Percentiles rank a stretch among this genome's conserved stretches.
Evolutionary conservation across 2,329 filamentous ascomycete species (phyloP).

Genomic region (Podosphaera aphanis): DNA sequence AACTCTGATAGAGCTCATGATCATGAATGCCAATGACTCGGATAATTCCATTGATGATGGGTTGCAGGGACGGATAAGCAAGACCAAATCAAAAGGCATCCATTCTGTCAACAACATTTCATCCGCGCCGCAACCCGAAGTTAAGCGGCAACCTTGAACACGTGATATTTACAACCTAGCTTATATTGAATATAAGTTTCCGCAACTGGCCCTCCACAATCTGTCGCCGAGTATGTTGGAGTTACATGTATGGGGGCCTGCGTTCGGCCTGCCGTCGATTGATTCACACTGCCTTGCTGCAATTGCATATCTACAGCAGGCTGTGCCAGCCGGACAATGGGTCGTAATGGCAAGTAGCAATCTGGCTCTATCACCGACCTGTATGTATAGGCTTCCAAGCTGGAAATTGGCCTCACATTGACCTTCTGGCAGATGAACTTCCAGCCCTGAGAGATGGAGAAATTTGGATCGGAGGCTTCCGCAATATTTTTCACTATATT

Average conservation of each 20-base stretch:
- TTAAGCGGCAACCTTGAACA: neutral
- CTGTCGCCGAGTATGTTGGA: constrained; percentile 28
- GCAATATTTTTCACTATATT: constrained; percentile 28
- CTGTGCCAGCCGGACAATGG: constrained; percentile 38
- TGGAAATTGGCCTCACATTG: neutral
- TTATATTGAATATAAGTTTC: neutral
- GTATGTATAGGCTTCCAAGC: constrained; percentile 24
- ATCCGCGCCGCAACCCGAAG: too few relatives aligned
- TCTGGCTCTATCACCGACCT: constrained; percentile 43
- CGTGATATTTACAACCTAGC: neutral
- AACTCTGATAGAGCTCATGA: too few relatives aligned
- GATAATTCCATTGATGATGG: too few relatives aligned
- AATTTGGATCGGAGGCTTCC: constrained; percentile 27
- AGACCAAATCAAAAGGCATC: too few relatives aligned
- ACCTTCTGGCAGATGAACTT: constrained; percentile 24
- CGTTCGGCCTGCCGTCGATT: constrained; percentile 71
- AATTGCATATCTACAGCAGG: constrained; percentile 49
- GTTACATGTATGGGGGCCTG: constrained; percentile 76
- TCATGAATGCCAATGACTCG: too few relatives aligned
- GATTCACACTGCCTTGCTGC: constrained; percentile 75
- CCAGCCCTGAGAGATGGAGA: constrained; percentile 31
- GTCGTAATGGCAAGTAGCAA: constrained; percentile 51
- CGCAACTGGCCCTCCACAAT: neutral
- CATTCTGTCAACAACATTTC: too few relatives aligned
- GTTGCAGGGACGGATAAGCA: too few relatives aligned